phyloP scores from a whole-genome alignment of 371 early-diverging fungal genomes.

The Rhizomucor miehei region DNA sequence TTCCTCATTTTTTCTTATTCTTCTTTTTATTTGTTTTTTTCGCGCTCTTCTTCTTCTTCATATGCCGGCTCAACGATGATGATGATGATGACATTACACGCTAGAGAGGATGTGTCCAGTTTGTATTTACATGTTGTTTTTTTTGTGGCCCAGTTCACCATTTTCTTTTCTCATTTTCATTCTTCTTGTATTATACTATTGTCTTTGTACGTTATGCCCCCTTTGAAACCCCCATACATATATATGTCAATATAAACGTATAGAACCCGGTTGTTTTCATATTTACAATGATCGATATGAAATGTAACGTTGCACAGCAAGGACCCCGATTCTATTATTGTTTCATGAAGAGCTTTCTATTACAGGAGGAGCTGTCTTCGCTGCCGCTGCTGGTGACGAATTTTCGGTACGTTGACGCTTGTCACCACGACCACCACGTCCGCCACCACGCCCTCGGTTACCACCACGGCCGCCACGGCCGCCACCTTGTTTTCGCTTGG shows the following conservation, averaged over 20 bases:
- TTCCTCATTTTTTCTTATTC: slow-evolving; percentile 5
- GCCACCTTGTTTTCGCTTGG: slow-evolving; percentile 15
- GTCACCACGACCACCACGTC: slow-evolving; percentile 4
- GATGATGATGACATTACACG: neutral
- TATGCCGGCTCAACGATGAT: slow-evolving; percentile 1
- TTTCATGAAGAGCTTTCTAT: too few relatives aligned
- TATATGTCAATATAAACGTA: too few relatives aligned
- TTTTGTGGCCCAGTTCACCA: slow-evolving; percentile 7
- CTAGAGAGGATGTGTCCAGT: neutral
- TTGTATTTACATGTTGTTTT: slow-evolving; percentile 6
- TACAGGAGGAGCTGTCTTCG: too few relatives aligned
- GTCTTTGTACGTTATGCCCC: neutral
- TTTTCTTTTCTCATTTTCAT: slow-evolving; percentile 2
- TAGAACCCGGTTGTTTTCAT: neutral
- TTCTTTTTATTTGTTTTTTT: slow-evolving; percentile 4
- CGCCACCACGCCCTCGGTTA: slow-evolving; percentile 13
- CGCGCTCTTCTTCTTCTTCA: neutral
- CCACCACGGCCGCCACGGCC: slow-evolving; percentile 19
- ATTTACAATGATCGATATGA: slow-evolving; percentile 1
- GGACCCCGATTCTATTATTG: neutral
- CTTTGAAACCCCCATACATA: neutral
- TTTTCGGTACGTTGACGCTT: slow-evolving; percentile 1
- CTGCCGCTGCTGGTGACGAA: too few relatives aligned
- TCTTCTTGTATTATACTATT: slow-evolving; percentile 1
- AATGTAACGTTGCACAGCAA: neutral